Base-by-base conservation (phyloP, 2,329 filamentous ascomycete genomes). In the Emmonsiellopsis sp. region DNA sequence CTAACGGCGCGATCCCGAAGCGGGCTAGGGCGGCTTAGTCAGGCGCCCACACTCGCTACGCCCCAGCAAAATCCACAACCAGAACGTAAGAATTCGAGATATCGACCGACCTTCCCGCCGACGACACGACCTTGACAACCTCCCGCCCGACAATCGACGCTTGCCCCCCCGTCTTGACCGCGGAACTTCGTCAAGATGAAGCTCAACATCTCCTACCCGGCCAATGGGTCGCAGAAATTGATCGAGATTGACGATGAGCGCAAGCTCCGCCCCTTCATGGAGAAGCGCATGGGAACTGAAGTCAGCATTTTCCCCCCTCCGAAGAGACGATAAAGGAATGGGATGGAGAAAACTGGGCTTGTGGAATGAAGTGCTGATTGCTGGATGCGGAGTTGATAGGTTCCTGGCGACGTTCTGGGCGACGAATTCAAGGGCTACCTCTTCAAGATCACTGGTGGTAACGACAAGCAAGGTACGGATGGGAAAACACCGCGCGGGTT, bases 381-480 rank as follows among this genome's bases (percentile, higher is more conserved):
- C 43, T 55, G 15, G 50, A 5, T 44, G 7, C 40, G 32, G 30
- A 43, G 56, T 34, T 35, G 64, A 57, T 67, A 96, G 81, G 88
- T 98, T 68, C 79, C 87, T 68, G 93, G 87, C 71, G 94, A 98
- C 81, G 87, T 85, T 73, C 83, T 98, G 71, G 93, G 93, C 72
- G 91, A 97, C 74, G 93, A 98, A 81, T 98, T 95, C 88, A 96
- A 96, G 84, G 93, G 93, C 78, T 98, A 98, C 83, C 86, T 98
- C 81, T 90, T 98, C 86, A 87, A 85, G 76, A 97, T 98, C 82
- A 98, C 93, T 70, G 94, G 93, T 73, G 93, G 94, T 75, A 98
- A 98, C 87, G 93, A 98, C 88, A 98, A 98, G 89, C 94, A 98
- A 84, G 93, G 70, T 72, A 71, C 61, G 68, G 58, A 50, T 20